These are phyloP conservation scores for Plasmodium relictum DNA, from an alignment of 169 alveolate genomes.

Conservation along the genomic window DNA sequence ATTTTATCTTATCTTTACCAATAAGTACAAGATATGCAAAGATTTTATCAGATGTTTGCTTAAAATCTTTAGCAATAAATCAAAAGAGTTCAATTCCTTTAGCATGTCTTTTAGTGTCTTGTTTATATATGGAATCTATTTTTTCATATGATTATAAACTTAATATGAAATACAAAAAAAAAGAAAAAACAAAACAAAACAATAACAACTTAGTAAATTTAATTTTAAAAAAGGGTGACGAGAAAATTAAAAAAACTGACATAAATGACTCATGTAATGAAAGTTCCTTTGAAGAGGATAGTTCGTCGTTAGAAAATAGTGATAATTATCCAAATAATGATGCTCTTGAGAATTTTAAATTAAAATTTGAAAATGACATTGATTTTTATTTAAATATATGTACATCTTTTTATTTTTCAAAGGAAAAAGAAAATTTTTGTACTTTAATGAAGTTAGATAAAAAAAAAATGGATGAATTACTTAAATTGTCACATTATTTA, in stretches of 20 bases:
- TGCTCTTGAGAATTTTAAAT: slow-evolving; percentile 31
- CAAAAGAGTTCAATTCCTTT: slow-evolving; percentile 49
- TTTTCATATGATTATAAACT: slow-evolving; percentile 75
- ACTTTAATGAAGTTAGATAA: slow-evolving; percentile 44
- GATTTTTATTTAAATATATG: slow-evolving; percentile 65
- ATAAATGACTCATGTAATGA: neutral
- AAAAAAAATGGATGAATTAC: slow-evolving; percentile 66
- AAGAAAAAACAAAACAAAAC: slow-evolving; percentile 12
- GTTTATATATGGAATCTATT: slow-evolving; percentile 71
- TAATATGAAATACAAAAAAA: slow-evolving; percentile 23
- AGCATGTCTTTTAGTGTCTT: slow-evolving; percentile 70
- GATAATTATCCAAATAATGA: neutral
- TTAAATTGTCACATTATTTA: slow-evolving; percentile 66
- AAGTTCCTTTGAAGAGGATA: slow-evolving; percentile 1
- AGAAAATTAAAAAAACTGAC: slow-evolving; percentile 2
- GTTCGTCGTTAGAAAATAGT: neutral
- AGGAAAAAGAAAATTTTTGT: slow-evolving; percentile 39
- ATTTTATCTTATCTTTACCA: slow-evolving; percentile 49
- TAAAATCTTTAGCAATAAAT: slow-evolving; percentile 64
- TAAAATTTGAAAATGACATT: slow-evolving; percentile 58
- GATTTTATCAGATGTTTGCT: slow-evolving; percentile 72
- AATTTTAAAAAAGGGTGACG: neutral
- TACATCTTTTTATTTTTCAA: slow-evolving; percentile 63
- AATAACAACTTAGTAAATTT: neutral
- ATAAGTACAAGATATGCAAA: slow-evolving; percentile 76